Base-by-base conservation (phyloP, 345 rosid species). In the Geranium brycei region DNA sequence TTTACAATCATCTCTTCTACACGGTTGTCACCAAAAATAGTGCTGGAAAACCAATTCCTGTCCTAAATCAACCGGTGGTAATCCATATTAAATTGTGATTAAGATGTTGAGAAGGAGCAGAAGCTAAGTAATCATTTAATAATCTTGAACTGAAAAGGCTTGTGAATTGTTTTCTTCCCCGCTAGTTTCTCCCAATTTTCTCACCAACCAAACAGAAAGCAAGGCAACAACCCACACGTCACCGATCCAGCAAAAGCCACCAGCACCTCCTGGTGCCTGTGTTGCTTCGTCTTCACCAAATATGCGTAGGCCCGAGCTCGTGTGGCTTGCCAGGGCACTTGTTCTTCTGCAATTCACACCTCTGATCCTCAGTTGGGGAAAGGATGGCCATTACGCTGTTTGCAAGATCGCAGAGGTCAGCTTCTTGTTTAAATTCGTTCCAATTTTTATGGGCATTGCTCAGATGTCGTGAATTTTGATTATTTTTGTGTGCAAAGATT, bases 351-450 rank as follows among this genome's bases (percentile, higher is more conserved):
- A 80, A 65, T 76, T 85, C 47, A 23, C 76, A 12, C 68, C 78
- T 78, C 87, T 88, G 40, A 79, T 76, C 66, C 72, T 79, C 55
- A 78, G 84, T 32, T 87, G 98, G 98, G 98, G 92, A 73, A 79
- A 82, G 51, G 92, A 87, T 51, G 98, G 95, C 63, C 98, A 91
- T 67, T 87, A 69, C 67, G 80, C 82, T 63, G 63, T 67, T 73
- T 91, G 98, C 82, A 87, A 81, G 72, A 81, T 91, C 57, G 98
- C 98, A 16, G 95, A 92, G 93, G 95, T 83, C 0, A 76, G 67
- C 19, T 19, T 62, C 41, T 7, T 14, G 16, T 65, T 32, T 3
- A 23, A 14, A 19, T 32, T 58, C 38, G 0, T 19, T 41, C 61
- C 11, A 5, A 7, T 0, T 59, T 63, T 40, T 13, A 11, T 58